phyloP scores from a whole-genome alignment of 192 early-diverging fungal species.

The Endogone sp. region DNA sequence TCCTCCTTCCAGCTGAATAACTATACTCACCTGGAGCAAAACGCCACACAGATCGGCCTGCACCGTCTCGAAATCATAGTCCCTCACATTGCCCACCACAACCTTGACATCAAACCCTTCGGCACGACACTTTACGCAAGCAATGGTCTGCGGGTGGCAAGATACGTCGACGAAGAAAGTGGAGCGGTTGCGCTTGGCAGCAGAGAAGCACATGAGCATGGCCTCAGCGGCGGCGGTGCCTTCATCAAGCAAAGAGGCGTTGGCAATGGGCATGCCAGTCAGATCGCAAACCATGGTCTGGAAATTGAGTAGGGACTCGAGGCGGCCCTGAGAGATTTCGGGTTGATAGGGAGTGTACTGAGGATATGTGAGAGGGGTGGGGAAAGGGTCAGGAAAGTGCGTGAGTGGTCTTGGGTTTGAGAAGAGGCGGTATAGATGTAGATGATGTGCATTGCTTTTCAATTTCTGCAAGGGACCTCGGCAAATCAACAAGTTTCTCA shows the following conservation, averaged over 20 bases:
- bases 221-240: conserved; percentile 98
- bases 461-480: too few species aligned
- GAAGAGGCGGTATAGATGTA: too few species aligned
- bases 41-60: conserved; percentile 85
- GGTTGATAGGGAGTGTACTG: conserved; percentile 99
- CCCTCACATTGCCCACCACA: conserved; percentile 76
- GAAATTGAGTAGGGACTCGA: conserved; percentile 96
- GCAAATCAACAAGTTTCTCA: too few species aligned
- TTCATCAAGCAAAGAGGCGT: conserved; percentile 98
- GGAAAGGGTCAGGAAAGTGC: too few species aligned
- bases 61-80: conserved; percentile 72
- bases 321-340: conserved; percentile 97
- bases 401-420: too few species aligned
- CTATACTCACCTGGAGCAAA: conserved; percentile 75
- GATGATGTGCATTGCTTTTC: too few species aligned
- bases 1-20: not conserved
- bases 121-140: conserved; percentile 88
- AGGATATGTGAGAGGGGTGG: too few species aligned
- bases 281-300: conserved; percentile 97
- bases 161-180: conserved; percentile 92
- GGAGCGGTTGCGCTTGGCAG: conserved; percentile 73
- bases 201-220: conserved; percentile 83
- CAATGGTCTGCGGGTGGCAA: conserved; percentile 95
- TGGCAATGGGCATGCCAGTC: conserved; percentile 94
- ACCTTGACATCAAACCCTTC: conserved; percentile 93